Conservation (phyloP, 441 rosid species). For the Euphorbia schlechtendalii region DNA sequence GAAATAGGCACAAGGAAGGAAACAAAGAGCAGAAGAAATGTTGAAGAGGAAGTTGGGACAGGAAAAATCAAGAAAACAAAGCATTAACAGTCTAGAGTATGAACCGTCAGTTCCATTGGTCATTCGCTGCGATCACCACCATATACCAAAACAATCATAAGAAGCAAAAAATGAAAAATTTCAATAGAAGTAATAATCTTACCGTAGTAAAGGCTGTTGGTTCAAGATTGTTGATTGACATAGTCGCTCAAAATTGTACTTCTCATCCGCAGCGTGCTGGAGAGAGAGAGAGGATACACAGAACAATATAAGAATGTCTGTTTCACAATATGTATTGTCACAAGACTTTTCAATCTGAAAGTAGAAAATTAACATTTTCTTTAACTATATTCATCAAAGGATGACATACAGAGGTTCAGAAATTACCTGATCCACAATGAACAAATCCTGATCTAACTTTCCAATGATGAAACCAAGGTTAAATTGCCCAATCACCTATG, state of each 20-base stretch:
- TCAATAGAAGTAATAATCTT: constrained; percentile 22
- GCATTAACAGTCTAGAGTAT: not conserved
- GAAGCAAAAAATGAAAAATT: not conserved
- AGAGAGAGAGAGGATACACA: constrained; percentile 16
- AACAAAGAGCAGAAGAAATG: not conserved
- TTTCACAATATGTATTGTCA: not conserved
- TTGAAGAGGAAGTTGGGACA: not conserved
- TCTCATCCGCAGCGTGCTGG: constrained; percentile 99
- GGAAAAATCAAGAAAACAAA: not conserved
- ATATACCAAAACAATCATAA: constrained; percentile 1
- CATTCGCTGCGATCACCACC: not conserved
- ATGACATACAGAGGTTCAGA: constrained; percentile 8
- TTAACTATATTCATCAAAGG: constrained; percentile 6
- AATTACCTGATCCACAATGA: constrained; percentile 94
- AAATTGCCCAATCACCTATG: constrained; percentile 90
- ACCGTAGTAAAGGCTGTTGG: constrained; percentile 95
- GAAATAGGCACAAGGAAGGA: not conserved
- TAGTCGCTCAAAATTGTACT: constrained; percentile 82
- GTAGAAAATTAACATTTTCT: not conserved
- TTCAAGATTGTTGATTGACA: constrained; percentile 81
- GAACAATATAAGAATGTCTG: constrained; percentile 16
- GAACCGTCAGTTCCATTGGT: not conserved
- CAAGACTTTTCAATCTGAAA: constrained; percentile 16
- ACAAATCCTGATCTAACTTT: constrained; percentile 80
- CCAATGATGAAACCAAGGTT: constrained; percentile 97